Evolutionary conservation across 164 flowering plant species (phyloP), one percentile per base, ranked within the genome.

Genomic region (Magnolia changhungtana): DNA sequence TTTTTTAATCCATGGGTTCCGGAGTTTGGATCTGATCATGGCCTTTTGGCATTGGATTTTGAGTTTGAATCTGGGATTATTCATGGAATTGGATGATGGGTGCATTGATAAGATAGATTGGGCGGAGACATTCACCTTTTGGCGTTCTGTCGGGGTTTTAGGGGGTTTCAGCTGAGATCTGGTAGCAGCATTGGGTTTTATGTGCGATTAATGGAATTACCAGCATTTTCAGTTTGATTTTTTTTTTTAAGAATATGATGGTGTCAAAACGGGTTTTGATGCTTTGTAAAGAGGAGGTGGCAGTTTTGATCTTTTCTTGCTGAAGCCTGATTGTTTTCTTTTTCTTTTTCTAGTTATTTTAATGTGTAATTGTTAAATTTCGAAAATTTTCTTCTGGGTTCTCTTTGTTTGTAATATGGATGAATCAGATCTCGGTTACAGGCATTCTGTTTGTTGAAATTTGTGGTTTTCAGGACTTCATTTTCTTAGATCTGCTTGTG

Each of bases 151-250:
- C 20, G 65, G 65, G 10, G 20, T 59, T 29, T 69, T 3, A 51
- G 71, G 69, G 29, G 75, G 18, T 70, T 3, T 72, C n/a, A 50
- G 66, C 23, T 72, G 74, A 66, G 69, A 77, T 80, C 77, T 31
- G 74, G 10, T 52, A 7, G 7, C n/a, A 31, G 7, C 20, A 31
- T 19, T 68, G 20, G 29, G 20, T 14, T 29, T 59, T 52, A 5
- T 51, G 50, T 64, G 27, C 7, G 1, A 20, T 65, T 23, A n/a
- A n/a, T 72, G 63, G 63, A 19, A 29, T 18, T 50, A 7, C 23
- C 18, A 9, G 45, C 50, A 63, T 65, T 51, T 50, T 16, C 10
- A 3, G 27, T 50, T 20, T 20, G 31, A 16, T 2, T 27, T 27
- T 27, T 24, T 8, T 63, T 29, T 13, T 23, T 8, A 37, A 6